phyloP scores from a whole-genome alignment of 1,284 basidiomycete species.

The Trametes hirsuta region DNA sequence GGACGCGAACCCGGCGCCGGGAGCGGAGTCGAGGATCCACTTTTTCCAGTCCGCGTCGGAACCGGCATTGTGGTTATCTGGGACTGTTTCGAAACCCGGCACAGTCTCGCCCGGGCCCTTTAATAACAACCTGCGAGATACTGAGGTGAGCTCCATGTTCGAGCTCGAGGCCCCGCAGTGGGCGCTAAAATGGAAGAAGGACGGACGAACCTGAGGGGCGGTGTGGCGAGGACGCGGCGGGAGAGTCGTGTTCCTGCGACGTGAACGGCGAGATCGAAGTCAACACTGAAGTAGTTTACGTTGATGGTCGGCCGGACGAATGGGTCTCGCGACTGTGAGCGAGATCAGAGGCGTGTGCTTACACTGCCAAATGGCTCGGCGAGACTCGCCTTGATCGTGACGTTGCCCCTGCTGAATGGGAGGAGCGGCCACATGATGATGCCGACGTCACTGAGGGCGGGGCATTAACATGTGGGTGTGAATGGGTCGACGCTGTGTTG shows the following conservation, averaged over 20 bases:
- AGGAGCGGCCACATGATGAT: slow-evolving; percentile 57
- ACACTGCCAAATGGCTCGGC: too few relatives aligned
- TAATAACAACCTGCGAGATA: slow-evolving; percentile 2
- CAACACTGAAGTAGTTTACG: slow-evolving; percentile 53
- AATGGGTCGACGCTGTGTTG: background rate
- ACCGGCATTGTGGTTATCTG: slow-evolving; percentile 45
- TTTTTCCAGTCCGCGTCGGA: slow-evolving; percentile 46
- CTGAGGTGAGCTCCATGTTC: too few relatives aligned
- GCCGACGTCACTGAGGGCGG: slow-evolving; percentile 37
- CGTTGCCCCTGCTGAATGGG: slow-evolving; percentile 55
- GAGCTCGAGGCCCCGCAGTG: too few relatives aligned
- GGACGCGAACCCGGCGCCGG: slow-evolving; percentile 37
- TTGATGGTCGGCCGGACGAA: slow-evolving; percentile 48
- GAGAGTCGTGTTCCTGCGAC: slow-evolving; percentile 49
- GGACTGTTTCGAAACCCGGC: slow-evolving; percentile 42
- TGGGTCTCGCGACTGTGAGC: slow-evolving; percentile 43
- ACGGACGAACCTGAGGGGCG: slow-evolving; percentile 33
- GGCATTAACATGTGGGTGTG: slow-evolving; percentile 26
- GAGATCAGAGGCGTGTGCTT: too few relatives aligned
- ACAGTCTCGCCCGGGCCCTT: slow-evolving; percentile 38
- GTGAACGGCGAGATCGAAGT: slow-evolving; percentile 52
- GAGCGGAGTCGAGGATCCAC: slow-evolving; percentile 41
- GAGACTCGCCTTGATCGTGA: slow-evolving; percentile 46
- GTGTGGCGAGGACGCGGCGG: slow-evolving; percentile 44
- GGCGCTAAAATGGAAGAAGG: too few relatives aligned